phyloP scores from a whole-genome alignment of 257 asterid species.

The Orobanche coerulescens region DNA sequence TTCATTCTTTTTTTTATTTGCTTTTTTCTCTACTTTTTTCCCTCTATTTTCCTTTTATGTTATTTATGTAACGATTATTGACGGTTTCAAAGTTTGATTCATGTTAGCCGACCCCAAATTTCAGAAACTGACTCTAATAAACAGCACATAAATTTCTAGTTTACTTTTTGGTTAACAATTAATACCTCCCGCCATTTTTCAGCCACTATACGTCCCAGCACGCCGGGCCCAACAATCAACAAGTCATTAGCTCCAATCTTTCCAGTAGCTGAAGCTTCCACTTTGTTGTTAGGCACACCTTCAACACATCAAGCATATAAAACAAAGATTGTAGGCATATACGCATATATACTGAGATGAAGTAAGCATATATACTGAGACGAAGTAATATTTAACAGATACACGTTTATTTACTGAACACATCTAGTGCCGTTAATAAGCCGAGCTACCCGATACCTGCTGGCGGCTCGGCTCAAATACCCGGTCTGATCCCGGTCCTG shows the following conservation, averaged over 20 bases:
- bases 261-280: constrained; percentile 45
- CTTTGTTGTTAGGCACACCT: constrained; percentile 43
- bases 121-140: not conserved
- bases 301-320: constrained; percentile 21
- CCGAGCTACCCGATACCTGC: no score
- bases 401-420: not conserved
- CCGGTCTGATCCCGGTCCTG: no score
- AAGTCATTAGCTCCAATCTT: constrained; percentile 63
- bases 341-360: not conserved
- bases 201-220: constrained; percentile 87
- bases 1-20: no score
- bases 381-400: not conserved
- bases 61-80: no score
- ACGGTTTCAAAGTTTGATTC: no score
- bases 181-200: constrained; percentile 88
- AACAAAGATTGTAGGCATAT: not conserved
- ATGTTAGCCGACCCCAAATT: no score
- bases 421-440: no score
- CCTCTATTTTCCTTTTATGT: no score
- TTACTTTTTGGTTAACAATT: not conserved
- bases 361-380: no score
- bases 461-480: no score
- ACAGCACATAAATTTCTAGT: constrained; percentile 13
- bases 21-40: no score
- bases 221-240: constrained; percentile 95